A percentile compares a stretch with the other conserved stretches of the same genome.
Evolutionary conservation across 2,329 filamentous ascomycete species (phyloP).

Genomic region (Colletotrichum godetiae): DNA sequence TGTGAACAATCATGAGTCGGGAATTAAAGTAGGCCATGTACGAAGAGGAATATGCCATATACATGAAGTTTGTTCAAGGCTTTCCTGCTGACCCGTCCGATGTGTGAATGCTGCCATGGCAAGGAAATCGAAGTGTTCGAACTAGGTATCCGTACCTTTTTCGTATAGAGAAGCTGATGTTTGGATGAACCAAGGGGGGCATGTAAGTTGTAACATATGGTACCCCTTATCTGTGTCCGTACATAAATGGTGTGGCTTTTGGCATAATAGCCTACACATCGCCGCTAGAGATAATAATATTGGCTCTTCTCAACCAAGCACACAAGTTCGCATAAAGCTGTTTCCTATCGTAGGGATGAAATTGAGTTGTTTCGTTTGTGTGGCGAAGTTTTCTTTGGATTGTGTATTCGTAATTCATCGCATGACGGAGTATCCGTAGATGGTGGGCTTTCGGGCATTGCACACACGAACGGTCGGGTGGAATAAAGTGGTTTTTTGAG

Average conservation of each 20-base stretch:
- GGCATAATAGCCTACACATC: neutral
- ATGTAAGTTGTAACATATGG: neutral
- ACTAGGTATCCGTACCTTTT: neutral
- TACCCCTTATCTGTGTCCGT: neutral
- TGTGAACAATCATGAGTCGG: neutral
- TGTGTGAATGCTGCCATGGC: neutral
- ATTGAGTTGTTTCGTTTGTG: slow-evolving; percentile 28
- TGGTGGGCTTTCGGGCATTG: neutral
- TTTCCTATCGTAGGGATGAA: neutral
- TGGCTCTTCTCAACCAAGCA: too few relatives aligned
- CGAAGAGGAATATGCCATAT: neutral
- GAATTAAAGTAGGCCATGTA: neutral
- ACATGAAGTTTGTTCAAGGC: neutral
- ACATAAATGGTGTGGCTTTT: neutral
- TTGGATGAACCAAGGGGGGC: neutral
- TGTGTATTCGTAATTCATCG: neutral
- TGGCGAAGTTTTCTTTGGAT: neutral
- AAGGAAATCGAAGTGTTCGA: neutral
- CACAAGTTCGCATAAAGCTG: neutral
- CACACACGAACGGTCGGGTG: neutral
- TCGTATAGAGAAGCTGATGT: neutral
- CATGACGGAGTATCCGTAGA: neutral
- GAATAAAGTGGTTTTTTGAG: neutral
- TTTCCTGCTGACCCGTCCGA: slow-evolving; percentile 3
- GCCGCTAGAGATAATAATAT: neutral